Evolutionary conservation across 148 eudicot species (phyloP), one percentile per base, ranked within the genome.

Genomic region (Hydrangea macrophylla): DNA sequence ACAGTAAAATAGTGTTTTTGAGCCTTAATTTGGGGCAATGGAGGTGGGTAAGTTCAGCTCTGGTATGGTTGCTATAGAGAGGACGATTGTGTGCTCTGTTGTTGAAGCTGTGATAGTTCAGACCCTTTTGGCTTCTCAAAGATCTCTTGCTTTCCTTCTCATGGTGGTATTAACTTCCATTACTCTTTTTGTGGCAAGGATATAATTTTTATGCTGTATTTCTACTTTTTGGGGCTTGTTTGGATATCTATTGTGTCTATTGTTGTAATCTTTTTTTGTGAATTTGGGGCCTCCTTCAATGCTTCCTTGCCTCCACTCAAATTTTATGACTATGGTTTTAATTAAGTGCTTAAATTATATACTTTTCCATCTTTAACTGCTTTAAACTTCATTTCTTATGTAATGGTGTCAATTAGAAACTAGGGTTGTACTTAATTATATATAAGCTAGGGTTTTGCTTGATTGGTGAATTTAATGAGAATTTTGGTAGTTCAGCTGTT

Each of bases 111-210:
- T 79, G 64, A 58, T 79, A 60, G 36, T 71, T 15, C 75, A 79
- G 8, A 67, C 92, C 39, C 68, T 86, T 70, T 74, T 85, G 73
- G 70, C 86, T 67, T 80, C 86, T 76, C 84, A 84, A 57, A 85
- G 80, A 68, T 72, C 89, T 71, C 77, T 87, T 56, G 64, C 80
- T 76, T 78, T 65, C 73, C 67, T 87, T 70, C 81, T 88, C 51
- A 39, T 82, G 28, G 55, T 76, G 92, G 90, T 84, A 84, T 72
- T 22, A 3, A 23, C 55, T 56, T 30, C 18, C 42, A 18, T 33
- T 31, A 51, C 30, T 25, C 36, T 15, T 30, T 13, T 22, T 59
- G 9, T 24, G 66, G 9, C 9, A 69, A 55, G 58, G 77, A 55
- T 68, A 25, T 28, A 35, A 18, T 44, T 25, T 62, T 42, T 32